These are phyloP conservation scores for Blastocystis sp. DNA, from an alignment of 352 stramenopile genomes.

Conservation along the genomic window DNA sequence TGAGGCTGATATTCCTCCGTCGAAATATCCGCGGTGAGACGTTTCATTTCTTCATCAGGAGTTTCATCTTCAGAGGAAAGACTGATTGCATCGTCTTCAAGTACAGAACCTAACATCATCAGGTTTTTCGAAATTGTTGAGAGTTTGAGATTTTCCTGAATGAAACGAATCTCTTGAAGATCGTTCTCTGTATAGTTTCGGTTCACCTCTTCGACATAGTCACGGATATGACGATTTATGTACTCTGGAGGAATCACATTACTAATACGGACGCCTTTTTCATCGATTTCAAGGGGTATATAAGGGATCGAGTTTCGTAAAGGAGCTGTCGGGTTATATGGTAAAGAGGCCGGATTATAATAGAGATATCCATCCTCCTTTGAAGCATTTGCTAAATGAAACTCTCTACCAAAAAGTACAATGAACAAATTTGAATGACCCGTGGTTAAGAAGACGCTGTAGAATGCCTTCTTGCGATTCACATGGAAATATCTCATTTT, in stretches of 20 bases:
- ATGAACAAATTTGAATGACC: conserved; percentile 18
- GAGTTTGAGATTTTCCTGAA: conserved; percentile 1
- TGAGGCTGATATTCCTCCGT: background rate
- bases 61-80: background rate
- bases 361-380: conserved; percentile 49
- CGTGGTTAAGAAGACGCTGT: conserved; percentile 36
- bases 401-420: background rate
- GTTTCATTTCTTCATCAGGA: background rate
- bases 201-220: background rate
- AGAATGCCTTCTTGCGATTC: background rate
- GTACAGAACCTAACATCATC: conserved; percentile 43
- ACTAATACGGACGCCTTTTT: background rate
- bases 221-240: conserved; percentile 5
- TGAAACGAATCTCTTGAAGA: background rate
- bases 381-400: background rate
- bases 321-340: conserved; percentile 22
- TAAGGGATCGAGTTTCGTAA: conserved; percentile 36
- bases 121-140: conserved; percentile 1
- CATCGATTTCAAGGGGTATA: conserved; percentile 2
- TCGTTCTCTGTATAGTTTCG: background rate
- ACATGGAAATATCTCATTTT: background rate
- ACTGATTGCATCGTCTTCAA: conserved; percentile 4
- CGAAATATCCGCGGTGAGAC: background rate
- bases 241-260: conserved; percentile 33
- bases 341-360: conserved; percentile 14